Base-by-base conservation (phyloP, 352 stramenopile species). In the Phytopythium vexans region DNA sequence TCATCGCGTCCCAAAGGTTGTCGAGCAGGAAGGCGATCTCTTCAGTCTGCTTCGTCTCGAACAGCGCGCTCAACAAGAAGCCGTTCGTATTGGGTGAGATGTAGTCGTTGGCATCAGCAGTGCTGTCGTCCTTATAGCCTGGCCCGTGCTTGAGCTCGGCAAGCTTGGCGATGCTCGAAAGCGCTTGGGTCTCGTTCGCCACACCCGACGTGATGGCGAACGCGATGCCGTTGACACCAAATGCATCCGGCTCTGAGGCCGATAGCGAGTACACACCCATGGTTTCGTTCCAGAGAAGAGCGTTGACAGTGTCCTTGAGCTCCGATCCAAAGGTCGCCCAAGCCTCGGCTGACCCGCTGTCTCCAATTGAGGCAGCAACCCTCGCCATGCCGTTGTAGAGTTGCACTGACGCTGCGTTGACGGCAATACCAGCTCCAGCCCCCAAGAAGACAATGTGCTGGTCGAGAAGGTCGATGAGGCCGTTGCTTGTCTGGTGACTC, bases 71-170 rank as follows among this genome's bases (percentile, higher is more conserved):
- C 7, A 72, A 48, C 27, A 72, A 35, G 48, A 72, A 68, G 0
- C 64, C 59, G 47, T 72, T 72, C 35, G 64, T 72, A 43, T 72
- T 72, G 14, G 64, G 64, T 5, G 58, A 70, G 4, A 70, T 70
- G 37, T 60, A 60, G 44, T 45, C 44, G 1, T 43, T 60, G 37
- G 42, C 44, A n/a, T 34, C 31, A 37, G 36, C 47, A n/a, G 35
- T 53, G 8, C 58, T 68, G 9, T 58, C 42, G 38, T 72, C 64
- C 39, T 68, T 57, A 33, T 72, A 72, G 3, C 59, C 64, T 8
- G 59, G 64, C 3, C 64, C 64, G 49, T 67, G 64, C 41, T 52
- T 62, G 6, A 72, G 47, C 42, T 52, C 40, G 36, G 54, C 59
- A 8, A 72, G 33, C 14, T 50, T 56, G 41, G 65, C 52, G 8